Percentiles rank a stretch among this genome's conserved stretches.
These are phyloP conservation scores for Dendrostoma leiphaemia DNA, from an alignment of 2,329 filamentous ascomycete species.

Conservation along the genomic window DNA sequence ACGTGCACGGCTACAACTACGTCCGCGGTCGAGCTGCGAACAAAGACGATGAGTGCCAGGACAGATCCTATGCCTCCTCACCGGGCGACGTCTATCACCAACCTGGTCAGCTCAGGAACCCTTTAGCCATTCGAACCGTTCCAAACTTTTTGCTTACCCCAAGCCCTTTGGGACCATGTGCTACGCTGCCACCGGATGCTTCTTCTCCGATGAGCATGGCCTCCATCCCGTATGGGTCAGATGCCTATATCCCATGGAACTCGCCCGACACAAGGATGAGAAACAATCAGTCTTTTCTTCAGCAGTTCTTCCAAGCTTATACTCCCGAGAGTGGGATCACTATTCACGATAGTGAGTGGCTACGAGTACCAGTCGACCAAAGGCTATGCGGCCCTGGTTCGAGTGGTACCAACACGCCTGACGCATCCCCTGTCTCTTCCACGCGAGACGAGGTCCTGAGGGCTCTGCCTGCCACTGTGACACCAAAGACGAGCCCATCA, in stretches of 20 bases:
- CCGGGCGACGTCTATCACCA: not conserved
- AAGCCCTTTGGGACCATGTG: not conserved
- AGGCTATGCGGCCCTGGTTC: slow-evolving; percentile 8
- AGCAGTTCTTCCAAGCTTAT: slow-evolving; percentile 25
- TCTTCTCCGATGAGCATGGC: not conserved
- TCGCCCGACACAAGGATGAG: slow-evolving; percentile 21
- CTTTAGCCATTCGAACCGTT: slow-evolving; percentile 13
- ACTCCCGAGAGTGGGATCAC: not conserved
- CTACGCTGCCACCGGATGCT: slow-evolving; percentile 2
- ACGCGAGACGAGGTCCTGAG: slow-evolving; percentile 1
- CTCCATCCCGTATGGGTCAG: slow-evolving; percentile 2
- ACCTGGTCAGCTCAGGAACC: not conserved
- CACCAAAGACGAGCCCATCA: slow-evolving; percentile 12
- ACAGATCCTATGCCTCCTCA: not conserved
- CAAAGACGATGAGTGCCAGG: slow-evolving; percentile 3
- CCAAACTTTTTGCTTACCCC: slow-evolving; percentile 13
- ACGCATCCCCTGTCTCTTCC: slow-evolving; percentile 1
- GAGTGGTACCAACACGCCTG: not conserved
- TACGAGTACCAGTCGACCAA: slow-evolving; percentile 20
- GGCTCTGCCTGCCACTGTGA: slow-evolving; percentile 3
- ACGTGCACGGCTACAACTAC: slow-evolving; percentile 71
- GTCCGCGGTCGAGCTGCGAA: slow-evolving; percentile 61
- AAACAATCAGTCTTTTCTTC: slow-evolving; percentile 25
- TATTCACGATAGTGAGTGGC: slow-evolving; percentile 15
- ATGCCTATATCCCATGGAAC: slow-evolving; percentile 21